These are phyloP conservation scores for Leishmania major DNA, from an alignment of 208 protist genomes.

Conservation along the genomic window DNA sequence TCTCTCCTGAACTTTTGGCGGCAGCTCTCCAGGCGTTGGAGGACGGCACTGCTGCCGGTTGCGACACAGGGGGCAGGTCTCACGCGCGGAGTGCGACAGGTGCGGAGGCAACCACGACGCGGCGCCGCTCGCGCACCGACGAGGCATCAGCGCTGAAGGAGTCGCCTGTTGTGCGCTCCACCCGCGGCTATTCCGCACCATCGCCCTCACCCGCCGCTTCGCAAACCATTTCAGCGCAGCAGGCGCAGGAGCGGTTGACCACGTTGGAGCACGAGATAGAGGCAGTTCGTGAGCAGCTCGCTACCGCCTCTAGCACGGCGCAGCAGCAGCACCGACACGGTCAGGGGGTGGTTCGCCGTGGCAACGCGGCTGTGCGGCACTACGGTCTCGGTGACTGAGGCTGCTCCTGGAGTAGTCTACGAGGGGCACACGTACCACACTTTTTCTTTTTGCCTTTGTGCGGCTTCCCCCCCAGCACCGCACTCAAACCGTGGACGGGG, in stretches of 20 bases:
- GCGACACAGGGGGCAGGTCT: background rate
- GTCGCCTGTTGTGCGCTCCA: constrained; percentile 17
- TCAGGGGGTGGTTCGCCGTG: constrained; percentile 49
- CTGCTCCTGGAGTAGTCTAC: background rate
- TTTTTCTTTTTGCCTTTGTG: background rate
- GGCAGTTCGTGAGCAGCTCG: constrained; percentile 60
- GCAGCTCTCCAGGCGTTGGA: constrained; percentile 24
- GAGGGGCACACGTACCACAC: background rate
- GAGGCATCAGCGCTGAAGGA: background rate
- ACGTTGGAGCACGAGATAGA: constrained; percentile 71
- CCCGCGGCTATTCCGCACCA: constrained; percentile 5
- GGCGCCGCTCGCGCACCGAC: background rate
- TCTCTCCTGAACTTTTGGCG: constrained; percentile 35
- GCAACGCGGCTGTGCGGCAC: constrained; percentile 62
- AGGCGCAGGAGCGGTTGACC: constrained; percentile 27
- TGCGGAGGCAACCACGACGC: background rate
- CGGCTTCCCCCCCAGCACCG: background rate
- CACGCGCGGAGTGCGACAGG: background rate
- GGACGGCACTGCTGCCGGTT: background rate
- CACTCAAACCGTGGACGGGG: background rate
- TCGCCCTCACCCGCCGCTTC: background rate
- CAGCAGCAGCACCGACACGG: constrained; percentile 16
- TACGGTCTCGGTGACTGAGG: constrained; percentile 55
- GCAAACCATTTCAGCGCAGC: constrained; percentile 8
- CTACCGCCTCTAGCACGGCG: constrained; percentile 14